Base-by-base conservation (phyloP, 2,329 filamentous ascomycete genomes). In the Claviceps purpurea region DNA sequence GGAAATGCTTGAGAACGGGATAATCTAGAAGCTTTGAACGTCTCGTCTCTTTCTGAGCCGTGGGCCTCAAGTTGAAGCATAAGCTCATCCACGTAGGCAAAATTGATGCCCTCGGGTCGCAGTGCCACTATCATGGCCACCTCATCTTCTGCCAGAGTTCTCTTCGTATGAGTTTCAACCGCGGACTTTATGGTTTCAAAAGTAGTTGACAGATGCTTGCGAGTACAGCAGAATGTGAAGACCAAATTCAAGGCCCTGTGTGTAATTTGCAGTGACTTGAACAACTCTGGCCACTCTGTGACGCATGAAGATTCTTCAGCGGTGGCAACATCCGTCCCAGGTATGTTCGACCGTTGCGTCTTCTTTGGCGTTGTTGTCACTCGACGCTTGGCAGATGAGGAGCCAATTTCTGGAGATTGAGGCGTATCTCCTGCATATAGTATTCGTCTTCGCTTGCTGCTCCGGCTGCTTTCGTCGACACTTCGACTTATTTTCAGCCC, bases 221-320 rank as follows among this genome's bases (percentile, higher is more conserved):
- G 82, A 1, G 91, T 91, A 64, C 84, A 93, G 70, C 89, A 95
- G 64, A 98, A 97, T 0, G 93, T 97, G 61, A 89, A 95, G 1
- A 97, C 89, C 1, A 97, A 71, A 60, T 95, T 98, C 54, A 98
- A 70, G 1, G 93, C 91, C 55, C 82, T 79, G 64, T 97, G 87
- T 0, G 84, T 86, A 64, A 84, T 82, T 26, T 85, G 81, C 8
- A 97, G 75, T 43, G 74, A 72, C 52, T 80, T 84, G 65, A 97
- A 87, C 46, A 77, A 73, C 1, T 79, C 75, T 0, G 90, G 89
- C 89, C 91, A 96, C 48, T 71, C 69, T 30, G 72, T 68, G 24
- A 62, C 55, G 37, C 50, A 55, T 30, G 7, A 4, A 34, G 7
- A 14, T 20, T 22, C 13, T 20, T 16, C 44, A 37, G 43, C 11